A percentile compares a stretch with the other conserved stretches of the same genome.
These are phyloP conservation scores for Termitomyces sp. DNA, from an alignment of 768 basidiomycete species.

Conservation along the genomic window DNA sequence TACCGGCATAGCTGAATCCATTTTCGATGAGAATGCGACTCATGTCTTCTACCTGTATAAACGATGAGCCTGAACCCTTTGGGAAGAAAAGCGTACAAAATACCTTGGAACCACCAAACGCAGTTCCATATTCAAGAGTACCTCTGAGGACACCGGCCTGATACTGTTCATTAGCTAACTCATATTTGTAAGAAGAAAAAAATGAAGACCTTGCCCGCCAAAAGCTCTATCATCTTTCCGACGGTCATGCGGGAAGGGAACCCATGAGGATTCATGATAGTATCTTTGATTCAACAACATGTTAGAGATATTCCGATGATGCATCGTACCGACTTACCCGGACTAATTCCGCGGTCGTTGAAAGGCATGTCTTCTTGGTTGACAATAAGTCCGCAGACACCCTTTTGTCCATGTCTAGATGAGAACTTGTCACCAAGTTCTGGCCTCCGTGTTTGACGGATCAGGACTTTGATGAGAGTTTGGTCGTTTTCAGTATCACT, in stretches of 20 bases:
- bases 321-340: slow-evolving; percentile 45
- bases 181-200: background rate
- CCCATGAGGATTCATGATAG: slow-evolving; percentile 99
- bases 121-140: slow-evolving; percentile 89
- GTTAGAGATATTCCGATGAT: slow-evolving; percentile 5
- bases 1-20: slow-evolving; percentile 97
- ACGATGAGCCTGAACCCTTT: slow-evolving; percentile 3
- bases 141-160: slow-evolving; percentile 90
- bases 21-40: slow-evolving; percentile 90
- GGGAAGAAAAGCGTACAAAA: background rate
- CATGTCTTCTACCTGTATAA: slow-evolving; percentile 88
- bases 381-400: slow-evolving; percentile 97
- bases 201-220: slow-evolving; percentile 79
- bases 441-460: slow-evolving; percentile 93
- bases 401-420: slow-evolving; percentile 96
- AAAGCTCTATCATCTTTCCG: slow-evolving; percentile 98
- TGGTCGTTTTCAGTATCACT: slow-evolving; percentile 97
- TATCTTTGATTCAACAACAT: slow-evolving; percentile 46
- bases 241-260: slow-evolving; percentile 99
- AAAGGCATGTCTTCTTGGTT: slow-evolving; percentile 99
- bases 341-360: slow-evolving; percentile 94
- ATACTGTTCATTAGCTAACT: background rate
- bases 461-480: slow-evolving; percentile 93
- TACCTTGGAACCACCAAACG: slow-evolving; percentile 97
- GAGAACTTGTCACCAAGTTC: slow-evolving; percentile 99